Base-by-base conservation (phyloP, 306 rosid species). In the Arachis hypogaea region DNA sequence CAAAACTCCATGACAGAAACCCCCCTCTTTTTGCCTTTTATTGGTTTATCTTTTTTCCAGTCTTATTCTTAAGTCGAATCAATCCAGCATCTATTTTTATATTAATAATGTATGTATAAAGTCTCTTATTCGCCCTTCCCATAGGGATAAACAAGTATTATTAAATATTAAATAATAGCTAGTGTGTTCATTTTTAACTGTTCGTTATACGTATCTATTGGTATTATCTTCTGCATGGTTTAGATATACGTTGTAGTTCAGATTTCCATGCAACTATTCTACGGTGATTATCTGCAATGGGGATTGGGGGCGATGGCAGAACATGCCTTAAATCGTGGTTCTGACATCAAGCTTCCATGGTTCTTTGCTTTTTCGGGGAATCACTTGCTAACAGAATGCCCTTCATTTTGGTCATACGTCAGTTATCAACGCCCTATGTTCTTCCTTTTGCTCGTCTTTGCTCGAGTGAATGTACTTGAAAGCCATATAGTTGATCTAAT, bases 271-370 rank as follows among this genome's bases (percentile, higher is more conserved):
- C 40, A 6, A 5, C 46, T 28, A 45, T 28, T 22, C 28, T 22
- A 22, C 1, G 6, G 46, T 18, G 42, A 64, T 44, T 55, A 28
- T 56, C 16, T 36, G 50, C 77, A 45, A 30, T 29, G 12, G 55
- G 8, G 43, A 6, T 11, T 16, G 28, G 59, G 43, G 65, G 57
- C 59, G n/a, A 30, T 74, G 66, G 45, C 54, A 43, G 78, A 36
- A 42, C 11, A 7, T 43, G 69, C 59, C 43, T 63, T 71, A 46
- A 43, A 16, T 22, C 30, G n/a, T 12, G 61, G 51, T 49, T 18
- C 43, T 8, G 5, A 4, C 36, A 46, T 58, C 59, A n/a, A 30
- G 14, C 16, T 4, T 10, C 16, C 28, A 11, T 42, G 64, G 9
- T 18, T 70, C 28, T 12, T 4, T 43, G 66, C 66, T 6, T 56